A percentile compares a stretch with the other conserved stretches of the same genome.
phyloP scores from a whole-genome alignment of 345 rosid species.

The Brassica nigra region DNA sequence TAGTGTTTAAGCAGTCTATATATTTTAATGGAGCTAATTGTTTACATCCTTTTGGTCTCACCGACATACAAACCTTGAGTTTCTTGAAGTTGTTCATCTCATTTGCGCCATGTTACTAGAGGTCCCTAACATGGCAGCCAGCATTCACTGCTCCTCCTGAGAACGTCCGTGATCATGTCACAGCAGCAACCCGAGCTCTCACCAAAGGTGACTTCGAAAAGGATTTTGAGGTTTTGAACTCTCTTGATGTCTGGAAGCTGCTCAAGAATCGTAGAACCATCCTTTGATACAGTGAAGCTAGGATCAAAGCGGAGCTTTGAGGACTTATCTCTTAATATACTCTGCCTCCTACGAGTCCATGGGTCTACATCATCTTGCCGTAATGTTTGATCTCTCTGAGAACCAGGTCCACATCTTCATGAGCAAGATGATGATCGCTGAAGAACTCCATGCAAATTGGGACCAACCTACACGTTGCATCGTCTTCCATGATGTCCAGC shows the following conservation, averaged over 20 bases:
- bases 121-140: constrained; percentile 92
- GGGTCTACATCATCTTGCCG: constrained; percentile 65
- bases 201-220: constrained; percentile 69
- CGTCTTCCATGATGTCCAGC: constrained; percentile 69
- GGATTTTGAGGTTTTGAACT: constrained; percentile 61
- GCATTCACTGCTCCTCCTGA: constrained; percentile 84
- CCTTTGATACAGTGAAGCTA: constrained; percentile 68
- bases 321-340: constrained; percentile 75
- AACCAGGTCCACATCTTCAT: constrained; percentile 59
- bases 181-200: constrained; percentile 85
- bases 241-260: constrained; percentile 84
- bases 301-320: constrained; percentile 87
- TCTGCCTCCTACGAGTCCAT: constrained; percentile 61
- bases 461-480: constrained; percentile 81
- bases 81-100: constrained; percentile 85
- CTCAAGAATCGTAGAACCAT: constrained; percentile 57
- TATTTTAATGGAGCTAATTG: too few species aligned
- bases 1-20: not conserved
- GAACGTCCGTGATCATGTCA: constrained; percentile 83
- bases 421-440: constrained; percentile 86
- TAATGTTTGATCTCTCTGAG: constrained; percentile 75
- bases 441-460: constrained; percentile 81
- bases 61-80: constrained; percentile 96
- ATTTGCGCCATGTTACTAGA: constrained; percentile 95
- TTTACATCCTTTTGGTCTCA: not conserved